Conservation (phyloP, 2,329 filamentous ascomycete species). For the Aspergillus carbonarius region DNA sequence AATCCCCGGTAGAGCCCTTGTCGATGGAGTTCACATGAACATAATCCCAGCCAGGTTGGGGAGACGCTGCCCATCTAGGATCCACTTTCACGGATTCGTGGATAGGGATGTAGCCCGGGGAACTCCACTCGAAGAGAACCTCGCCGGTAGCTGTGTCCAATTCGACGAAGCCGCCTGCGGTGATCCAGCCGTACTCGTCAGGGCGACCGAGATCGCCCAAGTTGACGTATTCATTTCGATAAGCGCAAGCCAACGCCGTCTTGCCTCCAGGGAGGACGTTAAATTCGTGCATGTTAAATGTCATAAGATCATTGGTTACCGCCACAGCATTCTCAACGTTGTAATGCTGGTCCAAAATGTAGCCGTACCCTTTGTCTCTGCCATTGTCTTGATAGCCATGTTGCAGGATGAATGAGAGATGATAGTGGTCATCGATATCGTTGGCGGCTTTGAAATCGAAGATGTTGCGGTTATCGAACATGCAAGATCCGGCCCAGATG, state of each 20-base stretch:
- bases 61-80: conserved; percentile 3
- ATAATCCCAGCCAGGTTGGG: conserved; percentile 33
- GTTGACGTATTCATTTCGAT: conserved; percentile 22
- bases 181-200: conserved; percentile 30
- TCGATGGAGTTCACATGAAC: conserved; percentile 44
- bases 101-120: conserved; percentile 32
- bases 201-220: conserved; percentile 34
- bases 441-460: conserved; percentile 50
- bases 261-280: conserved; percentile 38
- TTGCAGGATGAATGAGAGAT: conserved; percentile 50
- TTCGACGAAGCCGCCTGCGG: conserved; percentile 40
- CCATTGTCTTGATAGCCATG: conserved; percentile 30
- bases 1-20: conserved; percentile 41
- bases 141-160: conserved; percentile 37
- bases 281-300: conserved; percentile 46
- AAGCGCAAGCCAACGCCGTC: conserved; percentile 33
- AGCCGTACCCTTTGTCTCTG: conserved; percentile 45
- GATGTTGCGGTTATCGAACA: conserved; percentile 48
- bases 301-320: conserved; percentile 24
- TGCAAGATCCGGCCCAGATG: conserved; percentile 50
- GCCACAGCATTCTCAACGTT: conserved; percentile 41
- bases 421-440: conserved; percentile 43
- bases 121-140: conserved; percentile 39
- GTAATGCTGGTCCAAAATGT: conserved; percentile 51
- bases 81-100: conserved; percentile 31